A percentile compares a stretch with the other conserved stretches of the same genome.
phyloP scores from a whole-genome alignment of 768 basidiomycete genomes.

The Gelatoporia subvermispora region DNA sequence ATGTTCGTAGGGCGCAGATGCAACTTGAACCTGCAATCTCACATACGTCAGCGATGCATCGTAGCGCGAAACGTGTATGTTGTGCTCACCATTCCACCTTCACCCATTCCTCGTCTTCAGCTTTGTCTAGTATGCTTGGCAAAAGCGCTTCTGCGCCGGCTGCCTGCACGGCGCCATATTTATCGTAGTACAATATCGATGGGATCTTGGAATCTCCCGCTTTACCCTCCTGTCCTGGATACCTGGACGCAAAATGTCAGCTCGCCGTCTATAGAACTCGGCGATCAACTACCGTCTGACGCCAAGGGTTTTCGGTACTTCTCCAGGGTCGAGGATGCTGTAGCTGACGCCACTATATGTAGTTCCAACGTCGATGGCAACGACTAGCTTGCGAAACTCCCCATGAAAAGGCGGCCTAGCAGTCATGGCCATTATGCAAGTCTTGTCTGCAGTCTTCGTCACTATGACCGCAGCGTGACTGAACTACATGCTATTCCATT shows the following conservation, averaged over 20 bases:
- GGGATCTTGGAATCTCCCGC: slow-evolving; percentile 44
- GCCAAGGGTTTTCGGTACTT: slow-evolving; percentile 20
- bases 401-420: slow-evolving; percentile 6
- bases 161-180: slow-evolving; percentile 32
- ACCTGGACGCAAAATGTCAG: slow-evolving; percentile 19
- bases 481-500: no score
- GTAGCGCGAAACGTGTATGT: slow-evolving; percentile 9
- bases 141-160: slow-evolving; percentile 39
- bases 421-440: not conserved
- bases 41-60: slow-evolving; percentile 41
- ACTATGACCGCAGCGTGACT: no score
- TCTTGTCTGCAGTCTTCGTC: no score
- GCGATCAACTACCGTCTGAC: slow-evolving; percentile 6
- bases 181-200: slow-evolving; percentile 43
- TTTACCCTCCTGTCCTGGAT: slow-evolving; percentile 36
- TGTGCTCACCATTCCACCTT: slow-evolving; percentile 17
- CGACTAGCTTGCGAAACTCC: slow-evolving; percentile 33
- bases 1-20: slow-evolving; percentile 8
- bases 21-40: slow-evolving; percentile 14
- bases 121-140: not conserved
- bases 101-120: slow-evolving; percentile 8
- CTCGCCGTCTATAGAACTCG: not conserved
- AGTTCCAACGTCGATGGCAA: slow-evolving; percentile 51
- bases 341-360: slow-evolving; percentile 49
- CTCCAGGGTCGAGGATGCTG: slow-evolving; percentile 31